Evolutionary conservation across 2,329 filamentous ascomycete genomes (phyloP), one percentile per base, ranked within the genome.

Genomic region (Alternaria burnsii): DNA sequence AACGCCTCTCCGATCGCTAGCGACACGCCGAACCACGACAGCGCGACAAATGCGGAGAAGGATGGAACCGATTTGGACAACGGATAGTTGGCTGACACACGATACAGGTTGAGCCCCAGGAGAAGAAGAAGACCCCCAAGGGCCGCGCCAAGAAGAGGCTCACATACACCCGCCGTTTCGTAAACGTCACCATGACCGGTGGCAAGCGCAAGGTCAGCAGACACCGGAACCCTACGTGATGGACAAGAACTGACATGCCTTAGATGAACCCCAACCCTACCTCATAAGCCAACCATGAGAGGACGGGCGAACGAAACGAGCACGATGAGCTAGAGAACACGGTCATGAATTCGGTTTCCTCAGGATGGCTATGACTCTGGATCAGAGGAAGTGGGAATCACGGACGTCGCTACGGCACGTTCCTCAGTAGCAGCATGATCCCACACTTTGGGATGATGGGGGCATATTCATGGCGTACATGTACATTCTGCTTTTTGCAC

Each of bases 61-160:
- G 41, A 52, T n/a, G 6, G 30, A 20, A 6, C 20, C 8, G 32
- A 55, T 26, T 36, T 38, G 30, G 52, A 26, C 26, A 22, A 52
- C 8, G 30, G 7, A 52, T 30, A 44, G 20, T 20, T 30, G 66
- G 24, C 76, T 78, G 62, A 78, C 63, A 61, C 46, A 46, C 20
- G 54, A 62, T 80, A 38, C 77, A 93, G 91, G 91, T 94, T 83
- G 92, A 95, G 85, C 84, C 87, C 62, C 91, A 94, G 85, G 94
- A 97, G 90, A 97, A 97, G 91, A 87, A 91, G 85, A 97, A 98
- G 91, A 88, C 86, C 76, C 93, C 94, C 81, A 97, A 97, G 90
- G 94, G 94, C 81, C 93, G 94, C 81, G 94, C 94, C 76, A 93
- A 95, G 86, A 98, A 98, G 93, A 89, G 94, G 80, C 89, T 96